Percentiles rank a stretch among this genome's conserved stretches.
Evolutionary conservation across 495 filamentous ascomycete genomes (phyloP).

Genomic region (Penicillium flavigenum): DNA sequence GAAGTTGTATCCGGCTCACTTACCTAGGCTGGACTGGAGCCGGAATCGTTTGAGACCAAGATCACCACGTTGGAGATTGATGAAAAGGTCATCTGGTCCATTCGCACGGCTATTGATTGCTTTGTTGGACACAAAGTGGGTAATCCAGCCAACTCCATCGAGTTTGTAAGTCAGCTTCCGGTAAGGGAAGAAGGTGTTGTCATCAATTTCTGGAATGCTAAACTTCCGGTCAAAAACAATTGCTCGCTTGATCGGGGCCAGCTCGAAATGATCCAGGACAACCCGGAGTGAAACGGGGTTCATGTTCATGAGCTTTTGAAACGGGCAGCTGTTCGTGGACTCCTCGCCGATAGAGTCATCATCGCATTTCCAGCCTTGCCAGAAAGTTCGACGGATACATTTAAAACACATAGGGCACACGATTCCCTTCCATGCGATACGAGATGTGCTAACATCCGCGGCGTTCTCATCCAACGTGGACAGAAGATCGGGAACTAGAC

Average conservation of each 20-base stretch:
- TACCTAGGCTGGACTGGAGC: conserved; percentile 42
- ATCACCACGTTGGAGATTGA: conserved; percentile 55
- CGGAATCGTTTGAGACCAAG: conserved; percentile 60
- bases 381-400: conserved; percentile 61
- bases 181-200: conserved; percentile 25
- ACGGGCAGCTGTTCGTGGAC: conserved; percentile 25
- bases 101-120: conserved; percentile 45
- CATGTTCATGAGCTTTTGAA: conserved; percentile 10
- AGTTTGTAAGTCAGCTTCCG: conserved; percentile 36
- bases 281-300: conserved; percentile 34
- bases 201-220: conserved; percentile 20
- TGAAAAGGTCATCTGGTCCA: conserved; percentile 66
- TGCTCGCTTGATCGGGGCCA: conserved; percentile 28
- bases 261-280: conserved; percentile 34
- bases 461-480: conserved; percentile 32
- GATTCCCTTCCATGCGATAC: conserved; percentile 60
- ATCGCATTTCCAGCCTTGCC: conserved; percentile 63
- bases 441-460: conserved; percentile 30
- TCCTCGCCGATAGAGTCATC: conserved; percentile 14
- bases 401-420: conserved; percentile 69
- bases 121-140: conserved; percentile 58
- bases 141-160: conserved; percentile 54
- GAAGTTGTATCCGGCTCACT: conserved; percentile 10
- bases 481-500: conserved; percentile 39
- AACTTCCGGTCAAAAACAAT: conserved; percentile 18